These are phyloP conservation scores for Gossypium sturtianum DNA, from an alignment of 345 rosid species.

Conservation along the genomic window DNA sequence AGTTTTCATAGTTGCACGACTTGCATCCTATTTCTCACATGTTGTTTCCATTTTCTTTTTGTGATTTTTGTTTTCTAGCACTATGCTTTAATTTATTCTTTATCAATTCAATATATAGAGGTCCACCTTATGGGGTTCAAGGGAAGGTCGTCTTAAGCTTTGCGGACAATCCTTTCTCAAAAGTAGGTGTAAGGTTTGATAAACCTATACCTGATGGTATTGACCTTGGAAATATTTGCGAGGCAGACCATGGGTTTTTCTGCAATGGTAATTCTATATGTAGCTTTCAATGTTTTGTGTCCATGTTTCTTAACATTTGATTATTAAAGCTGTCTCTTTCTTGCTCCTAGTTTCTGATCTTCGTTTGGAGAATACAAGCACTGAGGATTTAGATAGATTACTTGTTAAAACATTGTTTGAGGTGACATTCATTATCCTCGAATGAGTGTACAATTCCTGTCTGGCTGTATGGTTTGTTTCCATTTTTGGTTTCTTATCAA, in stretches of 20 bases:
- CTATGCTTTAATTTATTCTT: constrained; percentile 5
- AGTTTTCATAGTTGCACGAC: neutral
- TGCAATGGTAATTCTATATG: constrained; percentile 55
- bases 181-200: constrained; percentile 86
- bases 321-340: constrained; percentile 13
- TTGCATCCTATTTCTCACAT: neutral
- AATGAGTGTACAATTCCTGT: neutral
- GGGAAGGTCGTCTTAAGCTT: constrained; percentile 66
- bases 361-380: constrained; percentile 41
- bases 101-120: constrained; percentile 38
- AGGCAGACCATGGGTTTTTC: constrained; percentile 68
- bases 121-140: constrained; percentile 51
- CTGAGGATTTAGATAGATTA: constrained; percentile 54
- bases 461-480: constrained; percentile 1
- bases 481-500: constrained; percentile 11
- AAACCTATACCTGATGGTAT: constrained; percentile 72
- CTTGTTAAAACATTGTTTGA: constrained; percentile 72
- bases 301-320: constrained; percentile 3
- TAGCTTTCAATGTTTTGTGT: neutral
- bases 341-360: constrained; percentile 56
- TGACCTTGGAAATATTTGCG: constrained; percentile 75
- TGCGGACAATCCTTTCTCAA: constrained; percentile 65
- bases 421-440: constrained; percentile 35
- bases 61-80: neutral
- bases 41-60: neutral